These are phyloP conservation scores for Pelargonium citronellum DNA, from an alignment of 441 rosid genomes.

Conservation along the genomic window DNA sequence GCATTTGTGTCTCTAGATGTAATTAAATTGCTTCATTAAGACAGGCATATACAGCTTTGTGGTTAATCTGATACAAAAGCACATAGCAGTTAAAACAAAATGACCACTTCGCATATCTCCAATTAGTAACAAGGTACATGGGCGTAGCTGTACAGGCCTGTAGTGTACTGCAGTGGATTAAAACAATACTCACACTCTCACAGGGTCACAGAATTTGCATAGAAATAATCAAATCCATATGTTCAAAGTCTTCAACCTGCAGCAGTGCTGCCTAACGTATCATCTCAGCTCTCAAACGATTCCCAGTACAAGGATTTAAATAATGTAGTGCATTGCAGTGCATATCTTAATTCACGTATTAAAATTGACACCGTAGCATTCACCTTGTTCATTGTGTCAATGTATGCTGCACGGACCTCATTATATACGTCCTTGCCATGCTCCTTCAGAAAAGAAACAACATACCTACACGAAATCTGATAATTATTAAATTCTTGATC, in stretches of 20 bases:
- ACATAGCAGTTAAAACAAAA: not conserved
- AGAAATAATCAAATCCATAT: too few species aligned
- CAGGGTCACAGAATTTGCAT: too few species aligned
- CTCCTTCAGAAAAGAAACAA: constrained; percentile 79
- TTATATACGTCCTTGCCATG: constrained; percentile 84
- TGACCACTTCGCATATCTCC: not conserved
- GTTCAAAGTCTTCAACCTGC: too few species aligned
- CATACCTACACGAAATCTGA: constrained; percentile 47
- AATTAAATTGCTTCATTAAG: not conserved
- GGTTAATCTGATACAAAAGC: constrained; percentile 5
- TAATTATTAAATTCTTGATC: constrained; percentile 4
- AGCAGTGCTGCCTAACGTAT: not conserved
- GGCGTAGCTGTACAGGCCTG: not conserved
- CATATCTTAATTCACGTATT: constrained; percentile 14
- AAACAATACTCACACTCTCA: not conserved
- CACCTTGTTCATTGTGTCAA: constrained; percentile 99
- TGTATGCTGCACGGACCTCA: constrained; percentile 90
- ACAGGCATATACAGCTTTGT: not conserved
- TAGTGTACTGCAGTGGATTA: not conserved
- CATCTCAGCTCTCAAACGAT: not conserved
- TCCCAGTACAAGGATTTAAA: not conserved
- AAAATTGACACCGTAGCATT: constrained; percentile 14
- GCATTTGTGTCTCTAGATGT: not conserved
- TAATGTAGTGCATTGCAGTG: too few species aligned
- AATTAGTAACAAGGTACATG: too few species aligned